Evolutionary conservation across 2,329 filamentous ascomycete species (phyloP).

Genomic region (Colletotrichum sp.): DNA sequence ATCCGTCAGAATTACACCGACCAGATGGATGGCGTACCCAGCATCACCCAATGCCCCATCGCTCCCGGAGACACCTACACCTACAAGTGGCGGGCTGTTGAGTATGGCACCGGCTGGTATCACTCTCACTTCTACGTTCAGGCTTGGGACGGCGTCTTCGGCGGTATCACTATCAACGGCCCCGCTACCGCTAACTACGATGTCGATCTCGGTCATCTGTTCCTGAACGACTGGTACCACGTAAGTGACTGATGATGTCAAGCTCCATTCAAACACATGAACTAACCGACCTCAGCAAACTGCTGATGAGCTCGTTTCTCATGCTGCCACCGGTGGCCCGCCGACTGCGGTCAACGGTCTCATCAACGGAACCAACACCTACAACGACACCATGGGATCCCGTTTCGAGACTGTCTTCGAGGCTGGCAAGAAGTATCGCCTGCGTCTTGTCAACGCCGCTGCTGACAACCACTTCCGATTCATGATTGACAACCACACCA

Average conservation of each 20-base stretch:
- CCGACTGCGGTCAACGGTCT: constrained; percentile 49
- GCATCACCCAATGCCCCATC: constrained; percentile 55
- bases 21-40: constrained; percentile 61
- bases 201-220: constrained; percentile 64
- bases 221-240: constrained; percentile 66
- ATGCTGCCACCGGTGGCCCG: constrained; percentile 32
- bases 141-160: constrained; percentile 60
- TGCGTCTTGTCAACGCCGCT: constrained; percentile 54
- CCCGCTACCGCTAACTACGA: constrained; percentile 66
- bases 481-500: constrained; percentile 59
- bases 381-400: constrained; percentile 33
- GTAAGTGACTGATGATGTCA: rapidly evolving
- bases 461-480: constrained; percentile 52
- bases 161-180: constrained; percentile 66
- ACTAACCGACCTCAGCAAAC: constrained; percentile 25
- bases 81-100: constrained; percentile 62
- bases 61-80: constrained; percentile 56
- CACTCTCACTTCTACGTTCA: constrained; percentile 63
- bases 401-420: constrained; percentile 43
- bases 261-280: rapidly evolving
- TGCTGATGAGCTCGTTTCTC: constrained; percentile 39
- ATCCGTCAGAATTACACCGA: constrained; percentile 61
- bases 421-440: constrained; percentile 46
- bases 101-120: constrained; percentile 64
- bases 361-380: constrained; percentile 49